A percentile compares a stretch with the other conserved stretches of the same genome.
Conservation (phyloP, 176 grass and related monocot genomes). For the Elaeis guineensis region DNA sequence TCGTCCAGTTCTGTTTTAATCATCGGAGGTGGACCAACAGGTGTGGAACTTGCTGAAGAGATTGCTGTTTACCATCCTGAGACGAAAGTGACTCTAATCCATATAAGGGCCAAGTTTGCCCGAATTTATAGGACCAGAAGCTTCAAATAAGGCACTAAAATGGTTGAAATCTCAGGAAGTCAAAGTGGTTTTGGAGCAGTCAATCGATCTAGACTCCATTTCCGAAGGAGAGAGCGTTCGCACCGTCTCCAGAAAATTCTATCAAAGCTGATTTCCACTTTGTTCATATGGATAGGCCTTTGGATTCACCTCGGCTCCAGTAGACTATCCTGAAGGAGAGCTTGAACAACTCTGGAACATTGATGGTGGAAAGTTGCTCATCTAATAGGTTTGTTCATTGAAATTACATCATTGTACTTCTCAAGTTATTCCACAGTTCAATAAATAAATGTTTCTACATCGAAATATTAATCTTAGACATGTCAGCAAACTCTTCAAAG, state of each 20-base stretch:
- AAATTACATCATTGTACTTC: too few relatives aligned
- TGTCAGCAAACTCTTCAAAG: too few relatives aligned
- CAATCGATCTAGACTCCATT: neutral
- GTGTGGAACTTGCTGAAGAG: conserved; percentile 5
- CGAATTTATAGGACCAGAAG: neutral
- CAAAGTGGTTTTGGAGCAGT: neutral
- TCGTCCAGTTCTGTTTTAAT: conserved; percentile 1
- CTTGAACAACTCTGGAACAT: neutral
- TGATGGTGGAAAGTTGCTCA: neutral
- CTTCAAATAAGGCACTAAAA: conserved; percentile 1
- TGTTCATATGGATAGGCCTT: neutral
- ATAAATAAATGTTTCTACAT: too few relatives aligned
- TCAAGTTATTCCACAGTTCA: too few relatives aligned
- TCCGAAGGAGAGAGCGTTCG: neutral
- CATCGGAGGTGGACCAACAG: conserved; percentile 9
- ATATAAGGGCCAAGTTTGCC: neutral
- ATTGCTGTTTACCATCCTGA: conserved; percentile 1
- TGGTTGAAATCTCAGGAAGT: conserved; percentile 1
- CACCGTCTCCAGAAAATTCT: neutral
- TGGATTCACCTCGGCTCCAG: neutral
- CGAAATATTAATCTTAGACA: too few relatives aligned
- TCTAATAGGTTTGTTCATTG: too few relatives aligned
- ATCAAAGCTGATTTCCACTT: conserved; percentile 3
- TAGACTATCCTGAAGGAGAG: neutral
- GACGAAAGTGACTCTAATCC: conserved; percentile 6